Base-by-base conservation (phyloP, 2,329 filamentous ascomycete genomes). In the Aspergillus caelatus region DNA sequence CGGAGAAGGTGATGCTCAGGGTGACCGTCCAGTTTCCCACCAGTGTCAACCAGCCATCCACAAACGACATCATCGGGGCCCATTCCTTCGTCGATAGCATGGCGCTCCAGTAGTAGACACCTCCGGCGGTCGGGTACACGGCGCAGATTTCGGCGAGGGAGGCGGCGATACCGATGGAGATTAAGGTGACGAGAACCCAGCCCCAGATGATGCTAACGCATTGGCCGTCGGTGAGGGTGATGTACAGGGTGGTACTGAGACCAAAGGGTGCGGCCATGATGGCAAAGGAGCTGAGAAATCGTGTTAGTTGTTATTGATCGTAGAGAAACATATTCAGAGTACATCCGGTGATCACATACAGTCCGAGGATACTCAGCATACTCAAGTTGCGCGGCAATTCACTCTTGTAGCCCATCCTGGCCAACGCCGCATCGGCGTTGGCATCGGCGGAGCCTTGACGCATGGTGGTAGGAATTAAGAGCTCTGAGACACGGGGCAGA, bases 221-320 rank as follows among this genome's bases (percentile, higher is more conserved):
- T 74, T 90, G 87, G 26, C 90, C 90, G 74, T 91, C 88, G 21
- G 85, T 85, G 32, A 92, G 81, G 26, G 87, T 88, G 73, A 91
- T 89, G 77, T 86, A 88, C 65, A 92, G 81, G 1, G 89, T 91
- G 19, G 89, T 91, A 34, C 83, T 86, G 43, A 91, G 81, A 41
- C 89, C 89, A 68, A 88, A 90, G 0, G 88, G 88, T 12, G 88
- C 88, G 12, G 89, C 89, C 88, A 92, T 91, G 75, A 92, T 91
- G 58, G 89, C 89, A 72, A 92, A 92, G 52, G 88, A 90, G 67
- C 80, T 82, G 26, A 53, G 53, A 46, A 30, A 23, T 57, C n/a
- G 21, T 28, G 21, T 60, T 32, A 62, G n/a, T 26, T 52, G 36
- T 26, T 36, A 52, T 32, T 6, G 8, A 10, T 14, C 0, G 19